A percentile compares a stretch with the other conserved stretches of the same genome.
Conservation (phyloP, 1,284 basidiomycete genomes). For the Sparassis latifolia region DNA sequence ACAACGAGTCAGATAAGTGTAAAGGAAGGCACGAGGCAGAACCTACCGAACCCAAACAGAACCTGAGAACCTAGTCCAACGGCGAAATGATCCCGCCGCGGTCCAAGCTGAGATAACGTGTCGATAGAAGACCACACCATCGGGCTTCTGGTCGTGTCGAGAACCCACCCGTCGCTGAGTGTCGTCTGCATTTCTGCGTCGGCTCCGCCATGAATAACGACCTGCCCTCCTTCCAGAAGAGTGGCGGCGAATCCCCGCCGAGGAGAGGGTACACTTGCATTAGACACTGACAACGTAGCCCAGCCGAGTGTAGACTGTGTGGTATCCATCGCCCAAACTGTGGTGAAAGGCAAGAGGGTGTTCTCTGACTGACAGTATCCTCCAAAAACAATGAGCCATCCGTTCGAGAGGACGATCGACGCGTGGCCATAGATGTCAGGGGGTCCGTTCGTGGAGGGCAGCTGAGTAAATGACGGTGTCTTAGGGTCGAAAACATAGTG, state of each 20-base stretch:
- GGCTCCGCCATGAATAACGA: slow-evolving; percentile 77
- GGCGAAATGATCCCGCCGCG: slow-evolving; percentile 69
- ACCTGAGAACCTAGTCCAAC: slow-evolving; percentile 54
- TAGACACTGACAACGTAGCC: slow-evolving; percentile 38
- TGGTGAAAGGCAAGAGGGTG: slow-evolving; percentile 48
- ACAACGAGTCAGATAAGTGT: not conserved
- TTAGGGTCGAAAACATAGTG: slow-evolving; percentile 58
- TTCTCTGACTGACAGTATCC: slow-evolving; percentile 52
- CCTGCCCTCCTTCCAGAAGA: slow-evolving; percentile 43
- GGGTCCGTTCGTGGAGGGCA: slow-evolving; percentile 54
- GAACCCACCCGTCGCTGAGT: slow-evolving; percentile 69
- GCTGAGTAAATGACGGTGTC: slow-evolving; percentile 42
- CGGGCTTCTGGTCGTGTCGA: slow-evolving; percentile 52
- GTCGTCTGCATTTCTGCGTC: slow-evolving; percentile 49
- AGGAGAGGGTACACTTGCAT: slow-evolving; percentile 42
- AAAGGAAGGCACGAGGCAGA: not conserved
- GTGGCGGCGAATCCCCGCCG: slow-evolving; percentile 65
- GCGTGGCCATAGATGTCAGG: slow-evolving; percentile 66
- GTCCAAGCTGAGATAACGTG: slow-evolving; percentile 48
- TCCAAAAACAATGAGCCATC: slow-evolving; percentile 69
- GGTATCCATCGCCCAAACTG: slow-evolving; percentile 62
- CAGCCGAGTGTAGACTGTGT: slow-evolving; percentile 42
- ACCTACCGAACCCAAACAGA: slow-evolving; percentile 75
- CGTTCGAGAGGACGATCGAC: slow-evolving; percentile 60
- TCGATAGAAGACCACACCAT: slow-evolving; percentile 51